Base-by-base conservation (phyloP, 202 grass and related monocot genomes). In the Hordeum pubiflorum region DNA sequence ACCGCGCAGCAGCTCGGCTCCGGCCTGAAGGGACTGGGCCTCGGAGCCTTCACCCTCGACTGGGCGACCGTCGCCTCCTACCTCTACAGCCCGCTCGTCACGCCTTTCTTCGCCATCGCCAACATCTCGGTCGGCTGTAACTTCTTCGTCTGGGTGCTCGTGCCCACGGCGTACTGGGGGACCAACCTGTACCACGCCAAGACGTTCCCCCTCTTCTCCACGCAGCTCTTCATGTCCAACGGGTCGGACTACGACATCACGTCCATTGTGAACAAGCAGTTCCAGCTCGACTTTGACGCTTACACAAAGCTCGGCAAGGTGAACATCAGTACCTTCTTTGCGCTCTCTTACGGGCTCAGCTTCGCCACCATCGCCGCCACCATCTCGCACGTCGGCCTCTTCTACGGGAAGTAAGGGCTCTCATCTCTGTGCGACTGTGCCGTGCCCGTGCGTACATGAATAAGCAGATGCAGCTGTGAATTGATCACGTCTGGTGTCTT, bases 351-450 rank as follows among this genome's bases (percentile, higher is more conserved):
- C 26, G 96, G 96, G n/a, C 81, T 95, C 29, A 88, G 61, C 71
- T 98, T 98, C 22, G 96, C 90, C 18, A 89, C 96, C 60, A 98
- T 98, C 33, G 92, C 92, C 0, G n/a, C 96, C 14, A 95, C 95
- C 29, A 46, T 95, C 48, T 76, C 89, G 0, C 96, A 95, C 36
- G 90, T 98, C 15, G 52, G 63, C 9, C 50, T 95, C 63, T 98
- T 98, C 85, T 93, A 98, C 7, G 96, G 92, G 69, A 95, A 90
- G 90, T 99, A 90, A 34, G 82, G 1, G 10, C 74, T 70, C 73
- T 54, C 34, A 10, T 64, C 72, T 72, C 34, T 26, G 54, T 36
- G 31, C 24, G 24, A 26, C 24, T 26, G 24, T 26, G 24, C 29
- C 29, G 29, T 31, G 29, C 29, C 31, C 31, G 31, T 32, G 1